A percentile compares a stretch with the other conserved stretches of the same genome.
Conservation (phyloP, 768 basidiomycete species). For the Rhizopogon salebrosus region DNA sequence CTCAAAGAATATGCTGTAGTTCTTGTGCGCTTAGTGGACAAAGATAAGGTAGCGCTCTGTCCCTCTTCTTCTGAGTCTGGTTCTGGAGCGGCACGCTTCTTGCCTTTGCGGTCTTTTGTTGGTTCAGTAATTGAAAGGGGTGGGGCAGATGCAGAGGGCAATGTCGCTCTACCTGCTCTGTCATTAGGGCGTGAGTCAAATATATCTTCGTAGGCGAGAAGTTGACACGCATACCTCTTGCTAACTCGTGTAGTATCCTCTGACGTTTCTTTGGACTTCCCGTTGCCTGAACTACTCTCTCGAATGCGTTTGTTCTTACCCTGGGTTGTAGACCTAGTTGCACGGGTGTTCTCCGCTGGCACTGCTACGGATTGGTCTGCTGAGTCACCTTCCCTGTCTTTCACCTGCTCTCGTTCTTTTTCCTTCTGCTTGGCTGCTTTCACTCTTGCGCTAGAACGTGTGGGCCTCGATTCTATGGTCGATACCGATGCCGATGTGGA, state of each 20-base stretch:
- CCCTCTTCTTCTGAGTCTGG: conserved; percentile 63
- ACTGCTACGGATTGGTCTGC: conserved; percentile 35
- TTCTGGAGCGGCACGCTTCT: conserved; percentile 86
- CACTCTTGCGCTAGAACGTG: conserved; percentile 73
- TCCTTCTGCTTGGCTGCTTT: conserved; percentile 72
- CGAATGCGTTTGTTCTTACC: conserved; percentile 48
- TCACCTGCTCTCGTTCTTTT: conserved; percentile 47
- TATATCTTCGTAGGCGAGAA: conserved; percentile 17
- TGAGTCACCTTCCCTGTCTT: conserved; percentile 49
- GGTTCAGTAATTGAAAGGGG: conserved; percentile 74
- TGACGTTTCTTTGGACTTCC: conserved; percentile 55
- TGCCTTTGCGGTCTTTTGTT: conserved; percentile 73
- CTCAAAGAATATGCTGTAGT: conserved; percentile 64
- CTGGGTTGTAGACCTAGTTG: conserved; percentile 28
- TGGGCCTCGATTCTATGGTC: conserved; percentile 47
- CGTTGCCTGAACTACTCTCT: conserved; percentile 48
- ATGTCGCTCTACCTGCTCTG: conserved; percentile 59
- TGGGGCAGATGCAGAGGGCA: conserved; percentile 32
- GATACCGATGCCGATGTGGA: conserved; percentile 29
- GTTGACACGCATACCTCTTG: conserved; percentile 52
- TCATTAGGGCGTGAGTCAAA: conserved; percentile 20
- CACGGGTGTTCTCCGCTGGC: conserved; percentile 40
- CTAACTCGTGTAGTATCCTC: conserved; percentile 47
- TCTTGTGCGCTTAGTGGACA: conserved; percentile 60
- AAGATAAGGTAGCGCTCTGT: conserved; percentile 33